Evolutionary conservation across 2,329 filamentous ascomycete species (phyloP).

Genomic region (Hypoxylon sp.): DNA sequence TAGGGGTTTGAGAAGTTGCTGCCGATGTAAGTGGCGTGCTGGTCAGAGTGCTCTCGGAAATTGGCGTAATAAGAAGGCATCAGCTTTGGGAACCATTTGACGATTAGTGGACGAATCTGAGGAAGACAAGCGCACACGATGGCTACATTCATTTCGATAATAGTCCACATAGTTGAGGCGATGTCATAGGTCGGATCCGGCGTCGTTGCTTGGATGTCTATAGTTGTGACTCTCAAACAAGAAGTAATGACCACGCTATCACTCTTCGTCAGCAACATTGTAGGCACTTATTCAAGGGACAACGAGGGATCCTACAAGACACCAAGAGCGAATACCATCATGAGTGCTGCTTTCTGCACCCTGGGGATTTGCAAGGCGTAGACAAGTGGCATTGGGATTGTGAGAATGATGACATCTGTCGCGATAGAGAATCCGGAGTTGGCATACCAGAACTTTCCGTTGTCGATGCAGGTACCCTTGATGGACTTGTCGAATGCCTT

Average conservation of each 20-base stretch:
- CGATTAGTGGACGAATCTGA: conserved; percentile 52
- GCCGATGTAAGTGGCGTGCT: conserved; percentile 23
- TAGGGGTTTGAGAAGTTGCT: conserved; percentile 33
- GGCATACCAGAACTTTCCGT: conserved; percentile 59
- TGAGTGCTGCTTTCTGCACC: conserved; percentile 58
- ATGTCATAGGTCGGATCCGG: conserved; percentile 54
- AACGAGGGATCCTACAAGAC: conserved; percentile 56
- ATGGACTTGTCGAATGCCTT: conserved; percentile 52
- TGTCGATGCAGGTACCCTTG: conserved; percentile 55
- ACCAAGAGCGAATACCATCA: conserved; percentile 60
- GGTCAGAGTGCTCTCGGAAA: conserved; percentile 35
- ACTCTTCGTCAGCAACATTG: conserved; percentile 9
- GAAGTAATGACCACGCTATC: conserved; percentile 53
- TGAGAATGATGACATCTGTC: conserved; percentile 60
- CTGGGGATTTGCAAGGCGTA: conserved; percentile 58
- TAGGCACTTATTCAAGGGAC: neutral
- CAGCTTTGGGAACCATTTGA: conserved; percentile 51
- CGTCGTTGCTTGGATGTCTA: conserved; percentile 54
- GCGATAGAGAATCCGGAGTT: conserved; percentile 60
- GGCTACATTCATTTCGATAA: conserved; percentile 59
- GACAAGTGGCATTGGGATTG: conserved; percentile 60
- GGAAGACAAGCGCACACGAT: conserved; percentile 58
- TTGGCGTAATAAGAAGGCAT: conserved; percentile 45
- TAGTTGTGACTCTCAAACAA: conserved; percentile 59
- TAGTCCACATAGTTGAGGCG: conserved; percentile 56